Conservation (phyloP, 2,329 filamentous ascomycete genomes). For the Penicillium sp. region DNA sequence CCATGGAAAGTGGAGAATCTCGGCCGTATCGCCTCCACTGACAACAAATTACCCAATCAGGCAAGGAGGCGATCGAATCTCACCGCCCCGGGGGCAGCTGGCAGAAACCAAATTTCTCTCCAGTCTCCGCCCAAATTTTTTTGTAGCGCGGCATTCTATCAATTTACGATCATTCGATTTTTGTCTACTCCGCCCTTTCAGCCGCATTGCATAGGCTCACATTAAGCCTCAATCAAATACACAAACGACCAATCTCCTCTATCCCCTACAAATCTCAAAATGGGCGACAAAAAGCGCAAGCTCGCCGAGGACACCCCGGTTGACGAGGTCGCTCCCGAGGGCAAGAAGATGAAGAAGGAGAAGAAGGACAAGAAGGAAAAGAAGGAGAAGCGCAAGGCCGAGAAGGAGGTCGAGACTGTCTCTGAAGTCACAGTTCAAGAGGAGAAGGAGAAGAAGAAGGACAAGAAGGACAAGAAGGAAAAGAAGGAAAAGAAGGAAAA, state of each 20-base stretch:
- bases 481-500: conserved; percentile 24
- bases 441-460: conserved; percentile 20
- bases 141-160: conserved; percentile 21
- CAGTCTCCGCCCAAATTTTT: conserved; percentile 34
- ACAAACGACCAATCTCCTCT: neutral
- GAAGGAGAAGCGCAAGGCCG: conserved; percentile 22
- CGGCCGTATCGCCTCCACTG: neutral
- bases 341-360: conserved; percentile 41
- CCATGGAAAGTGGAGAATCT: neutral
- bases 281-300: conserved; percentile 47
- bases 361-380: conserved; percentile 28
- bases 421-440: conserved; percentile 5
- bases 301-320: conserved; percentile 34
- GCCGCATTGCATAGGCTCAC: no score
- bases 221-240: no score
- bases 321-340: conserved; percentile 34
- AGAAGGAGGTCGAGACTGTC: conserved; percentile 7
- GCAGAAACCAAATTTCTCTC: conserved; percentile 38
- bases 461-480: conserved; percentile 17
- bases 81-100: conserved; percentile 31
- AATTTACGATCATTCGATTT: conserved; percentile 3
- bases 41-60: conserved; percentile 12
- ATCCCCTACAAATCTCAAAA: conserved; percentile 15
- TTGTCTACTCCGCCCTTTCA: neutral
- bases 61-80: conserved; percentile 10